Base-by-base conservation (phyloP, 306 rosid species). In the Cucurbita maxima region DNA sequence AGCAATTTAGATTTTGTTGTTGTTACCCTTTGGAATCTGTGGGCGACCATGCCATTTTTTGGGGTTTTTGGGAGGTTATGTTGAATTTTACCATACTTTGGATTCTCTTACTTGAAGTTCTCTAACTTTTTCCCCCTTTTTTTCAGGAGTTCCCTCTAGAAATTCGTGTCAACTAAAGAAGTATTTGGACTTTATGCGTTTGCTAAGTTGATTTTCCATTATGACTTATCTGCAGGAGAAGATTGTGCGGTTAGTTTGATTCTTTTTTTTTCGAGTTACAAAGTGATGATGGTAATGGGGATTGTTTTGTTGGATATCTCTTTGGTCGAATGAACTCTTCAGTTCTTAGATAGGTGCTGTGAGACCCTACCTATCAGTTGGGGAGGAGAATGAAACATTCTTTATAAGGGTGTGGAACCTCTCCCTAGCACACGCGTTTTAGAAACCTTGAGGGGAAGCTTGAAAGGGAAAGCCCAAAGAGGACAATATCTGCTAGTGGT, bases 211-310 rank as follows among this genome's bases (percentile, higher is more conserved):
- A 57, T 20, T 20, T 40, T 20, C 36, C 20, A 74, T 56, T 58
- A 74, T 74, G 77, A 45, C 68, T 58, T 74, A 74, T 30, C 70
- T 59, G 25, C 69, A 58, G 38, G 58, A 74, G 77, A 74, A 74
- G 10, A 44, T 45, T 74, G 77, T 74, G 70, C 44, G 77, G 77
- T 74, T 59, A 74, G 77, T 57, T 18, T 53, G 22, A 38, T 30
- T 7, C 34, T 44, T 45, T 56, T 19, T 68, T 44, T 68, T 20
- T 8, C 10, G 38, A 20, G 38, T 20, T 10, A 9, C 19, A 10
- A 18, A 14, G 20, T 15, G 12, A 48, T 25, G 53, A 14, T 14
- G 22, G 72, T 25, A 14, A 30, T 25, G 5, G 18, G 13, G 4
- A 44, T 44, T 4, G 5, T 19, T 22, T 47, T 22, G 44, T 25